Base-by-base conservation (phyloP, 495 filamentous ascomycete genomes). In the Aspergillus indologenus region DNA sequence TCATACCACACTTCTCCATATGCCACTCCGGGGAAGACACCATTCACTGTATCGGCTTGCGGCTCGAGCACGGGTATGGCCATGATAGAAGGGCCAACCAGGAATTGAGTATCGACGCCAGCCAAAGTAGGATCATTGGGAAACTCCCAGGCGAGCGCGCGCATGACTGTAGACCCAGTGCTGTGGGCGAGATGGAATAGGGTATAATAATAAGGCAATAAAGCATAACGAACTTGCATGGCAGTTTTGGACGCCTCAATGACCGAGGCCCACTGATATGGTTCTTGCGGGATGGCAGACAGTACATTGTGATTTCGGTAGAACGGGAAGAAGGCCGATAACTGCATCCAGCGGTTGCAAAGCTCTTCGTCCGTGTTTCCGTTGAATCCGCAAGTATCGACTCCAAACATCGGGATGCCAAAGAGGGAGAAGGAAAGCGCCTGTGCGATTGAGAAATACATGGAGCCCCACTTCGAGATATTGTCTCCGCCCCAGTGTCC, bases 401-500 rank as follows among this genome's bases (percentile, higher is more conserved):
- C 83, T 14, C 91, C 91, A 59, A 94, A 92, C 89, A 95, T 93
- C 7, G 91, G 91, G 17, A 95, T 87, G 48, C 90, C 90, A 60
- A 91, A 93, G 7, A 95, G 80, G 5, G 83, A 86, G 75, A 92
- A 92, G 2, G 84, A 86, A 0, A 95, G 73, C 0, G 89, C 90
- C 69, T 96, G 91, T 0, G 90, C 82, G 66, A 96, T 95, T 24
- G 85, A 85, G 68, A 90, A 89, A 72, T 75, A 87, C 85, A 92
- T 85, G 57, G 80, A 85, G 3, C 76, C 73, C 83, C 86, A 94
- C 15, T 79, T 74, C 5, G 85, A 86, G 43, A 74, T 74, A 65
- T 96, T 95, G 67, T 95, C 91, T 11, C 91, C 90, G 15, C 90
- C 90, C 91, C 91, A 96, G 68, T 96, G 91, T 18, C 89, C 91